phyloP scores from a whole-genome alignment of 148 eudicot genomes.

The Silene latifolia region DNA sequence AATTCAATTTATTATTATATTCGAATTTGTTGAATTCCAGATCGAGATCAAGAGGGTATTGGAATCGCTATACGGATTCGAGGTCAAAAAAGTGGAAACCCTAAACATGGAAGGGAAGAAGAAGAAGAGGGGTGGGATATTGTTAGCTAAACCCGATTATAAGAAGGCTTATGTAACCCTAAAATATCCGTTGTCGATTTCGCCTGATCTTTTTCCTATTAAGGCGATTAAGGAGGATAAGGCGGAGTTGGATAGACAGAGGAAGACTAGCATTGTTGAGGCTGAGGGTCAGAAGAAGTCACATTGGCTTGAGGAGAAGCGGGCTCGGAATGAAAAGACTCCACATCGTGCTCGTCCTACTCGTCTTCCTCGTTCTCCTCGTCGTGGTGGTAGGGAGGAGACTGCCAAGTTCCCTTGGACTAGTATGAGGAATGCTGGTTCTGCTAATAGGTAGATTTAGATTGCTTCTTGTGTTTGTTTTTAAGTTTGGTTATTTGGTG shows the following conservation, averaged over 20 bases:
- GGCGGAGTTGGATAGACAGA: constrained; percentile 46
- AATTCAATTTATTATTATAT: neutral
- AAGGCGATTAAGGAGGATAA: constrained; percentile 60
- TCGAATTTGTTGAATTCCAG: constrained; percentile 22
- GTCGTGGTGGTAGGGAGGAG: constrained; percentile 25
- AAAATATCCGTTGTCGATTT: constrained; percentile 53
- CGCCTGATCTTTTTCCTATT: constrained; percentile 76
- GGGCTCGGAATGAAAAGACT: constrained; percentile 14
- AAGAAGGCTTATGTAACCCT: constrained; percentile 85
- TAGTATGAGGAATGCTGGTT: constrained; percentile 44
- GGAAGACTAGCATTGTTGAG: constrained; percentile 63
- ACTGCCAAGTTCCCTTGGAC: constrained; percentile 70
- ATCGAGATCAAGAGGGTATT: constrained; percentile 80
- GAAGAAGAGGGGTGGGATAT: constrained; percentile 78
- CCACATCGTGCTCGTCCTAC: neutral
- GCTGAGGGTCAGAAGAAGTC: constrained; percentile 47
- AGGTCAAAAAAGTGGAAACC: constrained; percentile 72
- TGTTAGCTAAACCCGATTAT: constrained; percentile 75
- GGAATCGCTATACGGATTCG: constrained; percentile 83
- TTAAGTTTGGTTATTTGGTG: neutral
- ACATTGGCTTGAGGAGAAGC: constrained; percentile 71
- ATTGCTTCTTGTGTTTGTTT: neutral
- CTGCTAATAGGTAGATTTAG: constrained; percentile 43
- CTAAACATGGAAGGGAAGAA: constrained; percentile 94
- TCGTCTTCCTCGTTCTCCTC: neutral